Conservation (phyloP, 1,284 basidiomycete genomes). For the Rhodotorula glutinis region DNA sequence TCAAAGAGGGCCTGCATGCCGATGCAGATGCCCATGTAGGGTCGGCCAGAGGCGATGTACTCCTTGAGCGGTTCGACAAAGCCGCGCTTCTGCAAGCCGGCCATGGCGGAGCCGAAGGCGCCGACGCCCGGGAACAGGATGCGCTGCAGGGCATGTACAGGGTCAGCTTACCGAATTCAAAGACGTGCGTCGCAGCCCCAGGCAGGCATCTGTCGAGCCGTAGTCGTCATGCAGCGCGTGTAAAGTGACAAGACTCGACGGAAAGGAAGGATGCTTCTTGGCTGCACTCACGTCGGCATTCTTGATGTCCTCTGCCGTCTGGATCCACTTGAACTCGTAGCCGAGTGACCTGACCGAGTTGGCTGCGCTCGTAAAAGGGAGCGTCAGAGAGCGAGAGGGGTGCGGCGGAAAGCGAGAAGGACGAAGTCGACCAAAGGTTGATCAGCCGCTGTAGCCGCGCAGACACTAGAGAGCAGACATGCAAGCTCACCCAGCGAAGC, state of each 20-base stretch:
- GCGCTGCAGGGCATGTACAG: slow-evolving; percentile 57
- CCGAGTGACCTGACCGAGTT: slow-evolving; percentile 88
- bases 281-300: slow-evolving; percentile 75
- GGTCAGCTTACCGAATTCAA: background rate
- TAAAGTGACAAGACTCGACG: too few relatives aligned
- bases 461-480: background rate
- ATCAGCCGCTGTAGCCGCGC: background rate
- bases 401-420: too few relatives aligned
- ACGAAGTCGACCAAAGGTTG: too few relatives aligned
- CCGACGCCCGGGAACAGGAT: slow-evolving; percentile 99
- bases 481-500: slow-evolving; percentile 57
- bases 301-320: slow-evolving; percentile 75
- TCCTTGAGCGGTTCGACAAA: slow-evolving; percentile 74
- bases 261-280: background rate
- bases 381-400: background rate
- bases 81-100: slow-evolving; percentile 68
- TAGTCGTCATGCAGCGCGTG: too few relatives aligned
- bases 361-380: slow-evolving; percentile 51
- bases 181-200: too few relatives aligned
- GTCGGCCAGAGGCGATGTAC: slow-evolving; percentile 84
- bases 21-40: slow-evolving; percentile 88
- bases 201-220: background rate
- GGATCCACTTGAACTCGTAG: slow-evolving; percentile 87
- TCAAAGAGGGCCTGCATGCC: slow-evolving; percentile 94
- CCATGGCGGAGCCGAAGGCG: slow-evolving; percentile 83